Evolutionary conservation across 2,329 filamentous ascomycete species (phyloP).

Genomic region (Hymenoscyphus repandus): DNA sequence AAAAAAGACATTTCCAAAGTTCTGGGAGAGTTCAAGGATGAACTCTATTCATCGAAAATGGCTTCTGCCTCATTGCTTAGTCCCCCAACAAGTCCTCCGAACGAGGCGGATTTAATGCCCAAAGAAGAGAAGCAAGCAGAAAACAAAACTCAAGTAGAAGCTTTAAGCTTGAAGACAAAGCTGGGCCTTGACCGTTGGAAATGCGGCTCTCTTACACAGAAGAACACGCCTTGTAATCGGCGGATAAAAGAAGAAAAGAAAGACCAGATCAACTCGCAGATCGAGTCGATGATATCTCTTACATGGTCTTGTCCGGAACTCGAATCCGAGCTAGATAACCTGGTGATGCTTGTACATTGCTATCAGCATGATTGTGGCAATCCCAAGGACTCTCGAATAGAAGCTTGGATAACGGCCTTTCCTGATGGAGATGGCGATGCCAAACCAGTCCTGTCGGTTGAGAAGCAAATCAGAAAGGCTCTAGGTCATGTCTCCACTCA

Average conservation of each 20-base stretch:
- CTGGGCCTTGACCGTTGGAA: neutral
- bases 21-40: too few relatives aligned
- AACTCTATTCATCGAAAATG: too few relatives aligned
- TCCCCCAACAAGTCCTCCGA: too few relatives aligned
- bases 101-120: too few relatives aligned
- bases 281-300: neutral
- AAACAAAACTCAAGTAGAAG: too few relatives aligned
- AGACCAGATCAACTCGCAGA: neutral
- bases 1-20: too few relatives aligned
- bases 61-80: too few relatives aligned
- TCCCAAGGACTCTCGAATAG: neutral
- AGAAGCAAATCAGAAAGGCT: neutral
- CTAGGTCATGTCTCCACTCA: neutral
- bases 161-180: too few relatives aligned
- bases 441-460: neutral
- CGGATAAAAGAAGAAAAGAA: neutral
- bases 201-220: neutral
- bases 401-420: neutral
- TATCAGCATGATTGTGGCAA: neutral
- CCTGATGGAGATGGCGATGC: neutral
- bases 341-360: neutral
- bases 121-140: too few relatives aligned
- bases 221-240: neutral
- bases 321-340: neutral
- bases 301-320: neutral